Conservation (phyloP, 345 rosid species). For the Eucalyptus marginata region DNA sequence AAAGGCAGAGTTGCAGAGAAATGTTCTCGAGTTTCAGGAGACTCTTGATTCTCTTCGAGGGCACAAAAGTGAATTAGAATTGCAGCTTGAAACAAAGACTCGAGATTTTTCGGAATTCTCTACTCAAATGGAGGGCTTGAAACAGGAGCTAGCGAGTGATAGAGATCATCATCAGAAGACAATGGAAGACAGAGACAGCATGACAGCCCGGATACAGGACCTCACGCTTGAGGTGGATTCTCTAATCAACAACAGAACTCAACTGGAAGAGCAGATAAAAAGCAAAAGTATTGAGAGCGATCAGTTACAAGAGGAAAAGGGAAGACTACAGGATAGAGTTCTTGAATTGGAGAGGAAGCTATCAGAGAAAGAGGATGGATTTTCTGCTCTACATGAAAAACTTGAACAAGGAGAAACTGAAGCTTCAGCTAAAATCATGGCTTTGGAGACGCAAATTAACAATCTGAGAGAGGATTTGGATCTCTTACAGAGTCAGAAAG, state of each 20-base stretch:
- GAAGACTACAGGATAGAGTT: slow-evolving; percentile 14
- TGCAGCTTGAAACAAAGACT: neutral
- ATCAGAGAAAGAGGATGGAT: slow-evolving; percentile 27
- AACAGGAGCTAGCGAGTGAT: slow-evolving; percentile 21
- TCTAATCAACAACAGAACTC: slow-evolving; percentile 30
- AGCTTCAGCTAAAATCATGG: slow-evolving; percentile 24
- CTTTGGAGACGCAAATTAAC: slow-evolving; percentile 22
- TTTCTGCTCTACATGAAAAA: neutral
- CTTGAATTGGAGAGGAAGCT: slow-evolving; percentile 15
- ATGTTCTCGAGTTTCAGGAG: neutral
- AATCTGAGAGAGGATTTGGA: slow-evolving; percentile 40
- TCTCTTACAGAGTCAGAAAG: slow-evolving; percentile 27
- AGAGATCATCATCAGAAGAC: slow-evolving; percentile 19
- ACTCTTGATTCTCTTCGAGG: neutral
- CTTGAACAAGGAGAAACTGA: neutral
- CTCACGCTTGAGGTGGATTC: slow-evolving; percentile 24
- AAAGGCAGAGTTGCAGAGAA: neutral
- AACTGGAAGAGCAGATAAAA: slow-evolving; percentile 29
- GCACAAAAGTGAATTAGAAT: neutral
- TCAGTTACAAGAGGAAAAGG: slow-evolving; percentile 16
- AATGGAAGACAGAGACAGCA: slow-evolving; percentile 32
- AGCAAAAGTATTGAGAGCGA: slow-evolving; percentile 15
- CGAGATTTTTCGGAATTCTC: neutral
- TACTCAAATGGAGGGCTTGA: slow-evolving; percentile 21
- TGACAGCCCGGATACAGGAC: slow-evolving; percentile 17